Base-by-base conservation (phyloP, 495 filamentous ascomycete species). In the Viridothelium virens region DNA sequence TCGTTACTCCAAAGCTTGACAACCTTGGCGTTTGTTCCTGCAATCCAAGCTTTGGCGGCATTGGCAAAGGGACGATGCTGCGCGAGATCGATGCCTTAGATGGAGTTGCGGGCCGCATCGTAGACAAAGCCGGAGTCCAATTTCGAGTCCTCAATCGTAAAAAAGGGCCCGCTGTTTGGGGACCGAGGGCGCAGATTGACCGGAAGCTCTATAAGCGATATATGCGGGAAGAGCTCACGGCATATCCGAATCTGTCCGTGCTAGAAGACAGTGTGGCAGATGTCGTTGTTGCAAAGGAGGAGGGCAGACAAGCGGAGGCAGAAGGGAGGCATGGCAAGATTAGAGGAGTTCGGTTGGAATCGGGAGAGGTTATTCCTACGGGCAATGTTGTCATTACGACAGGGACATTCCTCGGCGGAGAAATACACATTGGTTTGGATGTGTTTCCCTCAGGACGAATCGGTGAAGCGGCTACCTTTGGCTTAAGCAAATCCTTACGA, bases 51-150 rank as follows among this genome's bases (percentile, higher is more conserved):
- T 96, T 98, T 74, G 94, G 94, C 59, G 94, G 94, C 39, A 98
- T 98, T 70, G 94, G 94, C n/a, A 98, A 98, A 76, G 94, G 94
- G 10, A 97, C 89, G 16, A 97, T 98, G 83, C 79, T 98, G 41
- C 87, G 93, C 2, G 94, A 98, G 75, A 87, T 98, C 38, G 94
- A 98, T 78, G 95, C 94, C 0, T 83, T 98, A 70, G 94, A 98
- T 74, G 94, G 94, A 2, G 82, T 98, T 10, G 88, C 89, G 0
- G 93, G 91, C 2, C 83, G 91, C 10, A 90, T 96, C 37, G 89
- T 96, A 48, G 94, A 98, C 75, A 96, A 93, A 76, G 90, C 94
- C 33, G 94, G 92, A 16, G 81, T 96, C 18, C 92, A 96, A 76
- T 98, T 98, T 76, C 85, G 87, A 61, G 82, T 95, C 6, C 77